Percentiles rank a stretch among this genome's conserved stretches.
Conservation (phyloP, 2,329 filamentous ascomycete species). For the Nemania abortiva region DNA sequence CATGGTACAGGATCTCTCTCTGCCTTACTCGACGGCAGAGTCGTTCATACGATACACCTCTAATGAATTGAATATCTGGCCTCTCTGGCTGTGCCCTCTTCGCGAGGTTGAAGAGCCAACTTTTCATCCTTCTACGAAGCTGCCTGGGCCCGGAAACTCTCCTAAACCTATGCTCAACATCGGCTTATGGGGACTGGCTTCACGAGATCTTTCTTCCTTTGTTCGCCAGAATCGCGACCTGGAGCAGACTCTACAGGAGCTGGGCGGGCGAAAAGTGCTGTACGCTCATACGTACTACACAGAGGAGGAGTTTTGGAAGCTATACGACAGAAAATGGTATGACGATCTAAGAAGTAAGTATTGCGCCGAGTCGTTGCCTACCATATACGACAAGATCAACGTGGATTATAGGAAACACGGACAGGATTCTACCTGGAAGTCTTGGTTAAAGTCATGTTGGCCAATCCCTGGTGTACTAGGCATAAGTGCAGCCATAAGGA, state of each 20-base stretch:
- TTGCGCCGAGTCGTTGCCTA: conserved; percentile 68
- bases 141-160: conserved; percentile 52
- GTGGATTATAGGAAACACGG: conserved; percentile 57
- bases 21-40: conserved; percentile 57
- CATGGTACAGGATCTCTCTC: conserved; percentile 73
- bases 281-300: conserved; percentile 77
- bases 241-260: conserved; percentile 67
- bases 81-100: conserved; percentile 68
- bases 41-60: conserved; percentile 63
- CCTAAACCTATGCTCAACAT: conserved; percentile 67
- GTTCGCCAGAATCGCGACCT: conserved; percentile 68
- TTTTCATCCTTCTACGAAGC: conserved; percentile 62
- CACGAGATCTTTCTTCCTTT: conserved; percentile 58
- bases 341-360: conserved; percentile 69
- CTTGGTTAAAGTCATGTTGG: conserved; percentile 8
- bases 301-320: conserved; percentile 74
- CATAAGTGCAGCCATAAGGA: conserved; percentile 3
- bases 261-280: conserved; percentile 75
- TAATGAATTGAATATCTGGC: conserved; percentile 60
- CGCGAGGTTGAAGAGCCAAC: conserved; percentile 55
- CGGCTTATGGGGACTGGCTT: conserved; percentile 69
- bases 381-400: conserved; percentile 75
- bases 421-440: conserved; percentile 21
- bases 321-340: conserved; percentile 71
- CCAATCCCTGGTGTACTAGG: conserved; percentile 16